Evolutionary conservation across 2,329 filamentous ascomycete species (phyloP).

Genomic region (Aschersonia sp.): DNA sequence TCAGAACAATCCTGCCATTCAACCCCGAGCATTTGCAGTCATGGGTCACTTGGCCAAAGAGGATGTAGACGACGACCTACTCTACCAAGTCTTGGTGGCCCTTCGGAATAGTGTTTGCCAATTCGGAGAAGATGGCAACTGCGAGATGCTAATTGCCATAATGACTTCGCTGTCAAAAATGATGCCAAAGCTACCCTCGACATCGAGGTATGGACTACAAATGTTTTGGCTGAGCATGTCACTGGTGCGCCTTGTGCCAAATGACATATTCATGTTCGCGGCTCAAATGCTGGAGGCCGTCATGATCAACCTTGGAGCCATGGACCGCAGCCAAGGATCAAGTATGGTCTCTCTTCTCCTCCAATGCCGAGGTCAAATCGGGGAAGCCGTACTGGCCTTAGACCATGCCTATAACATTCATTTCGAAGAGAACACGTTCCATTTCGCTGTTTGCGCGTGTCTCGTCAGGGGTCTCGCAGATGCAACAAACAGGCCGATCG

Average conservation of each 20-base stretch:
- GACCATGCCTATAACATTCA: conserved; percentile 53
- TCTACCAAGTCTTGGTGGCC: conserved; percentile 58
- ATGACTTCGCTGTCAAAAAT: conserved; percentile 55
- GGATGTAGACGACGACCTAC: conserved; percentile 56
- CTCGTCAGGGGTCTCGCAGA: conserved; percentile 51
- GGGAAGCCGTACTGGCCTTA: conserved; percentile 45
- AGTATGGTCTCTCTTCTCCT: conserved; percentile 46
- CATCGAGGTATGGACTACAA: conserved; percentile 54
- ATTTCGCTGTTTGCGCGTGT: conserved; percentile 51
- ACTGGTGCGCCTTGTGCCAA: conserved; percentile 48
- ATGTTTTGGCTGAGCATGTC: conserved; percentile 59
- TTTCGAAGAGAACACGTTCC: conserved; percentile 50
- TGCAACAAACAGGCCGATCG: conserved; percentile 40
- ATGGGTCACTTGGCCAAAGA: conserved; percentile 60
- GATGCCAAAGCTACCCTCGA: conserved; percentile 53
- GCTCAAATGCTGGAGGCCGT: conserved; percentile 52
- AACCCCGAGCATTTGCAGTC: conserved; percentile 54
- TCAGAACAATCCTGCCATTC: conserved; percentile 58
- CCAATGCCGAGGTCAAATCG: conserved; percentile 44
- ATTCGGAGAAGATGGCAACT: conserved; percentile 49
- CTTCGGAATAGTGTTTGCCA: conserved; percentile 50
- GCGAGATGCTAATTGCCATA: conserved; percentile 55
- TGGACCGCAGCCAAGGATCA: conserved; percentile 42
- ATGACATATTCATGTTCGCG: conserved; percentile 49
- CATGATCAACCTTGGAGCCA: conserved; percentile 47